Conservation (phyloP, 2,329 filamentous ascomycete genomes). For the Ceratocystis cacaofunesta region DNA sequence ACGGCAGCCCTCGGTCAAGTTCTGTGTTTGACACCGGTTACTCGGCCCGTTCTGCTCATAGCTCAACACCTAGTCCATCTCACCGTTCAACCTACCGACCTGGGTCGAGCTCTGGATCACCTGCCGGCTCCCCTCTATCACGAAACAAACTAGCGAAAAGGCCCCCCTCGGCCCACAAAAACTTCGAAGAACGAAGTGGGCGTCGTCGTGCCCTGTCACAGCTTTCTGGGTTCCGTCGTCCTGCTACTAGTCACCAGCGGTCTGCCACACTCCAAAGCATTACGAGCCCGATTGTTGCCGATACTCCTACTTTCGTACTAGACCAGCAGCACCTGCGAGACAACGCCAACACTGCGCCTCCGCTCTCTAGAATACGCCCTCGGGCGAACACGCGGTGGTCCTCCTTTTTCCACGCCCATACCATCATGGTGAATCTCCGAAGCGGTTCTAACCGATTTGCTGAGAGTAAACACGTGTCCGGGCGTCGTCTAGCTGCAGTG, state of each 20-base stretch:
- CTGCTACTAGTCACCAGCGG: slow-evolving; percentile 66
- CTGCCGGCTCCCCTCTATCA: slow-evolving; percentile 31
- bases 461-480: slow-evolving; percentile 6
- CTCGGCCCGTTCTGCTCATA: not conserved
- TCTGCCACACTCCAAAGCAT: slow-evolving; percentile 47
- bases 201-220: slow-evolving; percentile 43
- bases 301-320: slow-evolving; percentile 7
- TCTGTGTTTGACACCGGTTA: slow-evolving; percentile 36
- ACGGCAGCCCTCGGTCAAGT: slow-evolving; percentile 48
- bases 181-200: slow-evolving; percentile 27
- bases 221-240: slow-evolving; percentile 51
- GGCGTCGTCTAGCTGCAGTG: slow-evolving; percentile 8
- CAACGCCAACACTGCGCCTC: not conserved
- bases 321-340: slow-evolving; percentile 2
- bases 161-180: slow-evolving; percentile 39
- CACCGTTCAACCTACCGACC: not conserved
- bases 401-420: slow-evolving; percentile 41
- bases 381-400: slow-evolving; percentile 28
- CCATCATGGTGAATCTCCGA: slow-evolving; percentile 21
- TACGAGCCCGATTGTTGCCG: not conserved
- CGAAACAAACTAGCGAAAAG: slow-evolving; percentile 71
- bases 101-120: slow-evolving; percentile 18
- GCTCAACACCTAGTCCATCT: not conserved
- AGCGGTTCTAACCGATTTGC: slow-evolving; percentile 27
- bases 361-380: slow-evolving; percentile 3